Percentiles rank a stretch among this genome's conserved stretches.
These are phyloP conservation scores for Syzygium grande DNA, from an alignment of 345 rosid genomes.

Conservation along the genomic window DNA sequence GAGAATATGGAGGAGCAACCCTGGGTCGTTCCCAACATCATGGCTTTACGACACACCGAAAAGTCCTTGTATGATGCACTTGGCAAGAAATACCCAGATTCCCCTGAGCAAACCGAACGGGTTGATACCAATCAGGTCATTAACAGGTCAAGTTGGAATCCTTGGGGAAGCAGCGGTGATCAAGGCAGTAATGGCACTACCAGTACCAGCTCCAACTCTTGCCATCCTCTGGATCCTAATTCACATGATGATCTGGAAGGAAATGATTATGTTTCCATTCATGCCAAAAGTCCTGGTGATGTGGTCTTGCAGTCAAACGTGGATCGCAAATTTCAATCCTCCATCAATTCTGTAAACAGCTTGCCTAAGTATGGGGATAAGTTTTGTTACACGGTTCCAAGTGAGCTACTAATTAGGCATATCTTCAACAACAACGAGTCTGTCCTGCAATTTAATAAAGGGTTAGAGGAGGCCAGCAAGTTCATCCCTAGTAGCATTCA, in stretches of 20 bases:
- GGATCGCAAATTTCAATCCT: neutral
- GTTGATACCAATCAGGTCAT: neutral
- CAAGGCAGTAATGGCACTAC: constrained; percentile 5
- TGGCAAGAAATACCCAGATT: constrained; percentile 27
- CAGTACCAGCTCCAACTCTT: neutral
- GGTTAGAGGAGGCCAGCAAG: constrained; percentile 33
- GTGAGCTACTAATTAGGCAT: constrained; percentile 18
- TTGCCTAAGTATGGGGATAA: neutral
- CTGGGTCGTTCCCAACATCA: constrained; percentile 34
- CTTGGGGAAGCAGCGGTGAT: constrained; percentile 18
- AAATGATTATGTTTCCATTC: neutral
- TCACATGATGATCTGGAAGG: constrained; percentile 4
- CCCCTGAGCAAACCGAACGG: constrained; percentile 6
- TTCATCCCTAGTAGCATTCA: constrained; percentile 21
- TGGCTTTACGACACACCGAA: constrained; percentile 56
- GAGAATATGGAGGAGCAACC: constrained; percentile 56
- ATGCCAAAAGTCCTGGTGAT: neutral
- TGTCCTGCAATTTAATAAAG: constrained; percentile 27
- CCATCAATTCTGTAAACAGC: neutral
- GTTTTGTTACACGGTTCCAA: constrained; percentile 3
- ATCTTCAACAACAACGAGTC: constrained; percentile 21
- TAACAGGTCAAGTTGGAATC: constrained; percentile 7
- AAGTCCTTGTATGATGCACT: constrained; percentile 51
- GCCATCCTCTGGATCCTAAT: constrained; percentile 13
- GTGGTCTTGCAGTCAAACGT: neutral